Evolutionary conservation across 345 rosid genomes (phyloP).

Genomic region (Pugionium dolabratum): DNA sequence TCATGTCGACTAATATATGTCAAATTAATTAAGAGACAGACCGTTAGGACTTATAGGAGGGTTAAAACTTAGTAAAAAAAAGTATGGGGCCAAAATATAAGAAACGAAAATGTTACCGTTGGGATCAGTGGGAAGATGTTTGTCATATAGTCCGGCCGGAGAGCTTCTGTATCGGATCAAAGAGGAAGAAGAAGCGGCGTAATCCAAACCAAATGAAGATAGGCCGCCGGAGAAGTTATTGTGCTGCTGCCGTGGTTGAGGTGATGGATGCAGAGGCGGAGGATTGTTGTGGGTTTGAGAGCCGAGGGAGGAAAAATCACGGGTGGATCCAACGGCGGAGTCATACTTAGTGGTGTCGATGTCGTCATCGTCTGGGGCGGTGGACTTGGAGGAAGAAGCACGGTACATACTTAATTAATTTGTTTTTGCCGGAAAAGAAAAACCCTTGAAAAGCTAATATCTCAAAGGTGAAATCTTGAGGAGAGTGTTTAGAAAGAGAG

Average conservation of each 20-base stretch:
- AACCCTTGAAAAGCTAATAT: slow-evolving; percentile 29
- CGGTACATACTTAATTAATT: slow-evolving; percentile 39
- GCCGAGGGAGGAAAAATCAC: slow-evolving; percentile 41
- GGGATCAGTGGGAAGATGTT: slow-evolving; percentile 38
- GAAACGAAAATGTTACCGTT: slow-evolving; percentile 31
- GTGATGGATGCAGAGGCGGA: not conserved
- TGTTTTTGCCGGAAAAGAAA: slow-evolving; percentile 5
- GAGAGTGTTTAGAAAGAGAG: slow-evolving; percentile 1
- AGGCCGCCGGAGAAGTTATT: slow-evolving; percentile 53
- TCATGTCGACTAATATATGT: not conserved
- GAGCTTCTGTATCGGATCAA: slow-evolving; percentile 85
- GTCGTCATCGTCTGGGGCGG: slow-evolving; percentile 23
- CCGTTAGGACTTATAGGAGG: not conserved
- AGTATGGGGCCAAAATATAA: not conserved
- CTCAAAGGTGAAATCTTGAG: not conserved
- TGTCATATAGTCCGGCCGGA: slow-evolving; percentile 76
- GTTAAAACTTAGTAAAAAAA: not conserved
- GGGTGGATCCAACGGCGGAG: slow-evolving; percentile 28
- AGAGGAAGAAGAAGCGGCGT: slow-evolving; percentile 45
- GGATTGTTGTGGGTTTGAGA: slow-evolving; percentile 27
- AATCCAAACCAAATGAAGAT: slow-evolving; percentile 49
- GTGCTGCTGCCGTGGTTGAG: slow-evolving; percentile 11
- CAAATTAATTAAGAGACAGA: not conserved
- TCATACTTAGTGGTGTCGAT: slow-evolving; percentile 9
- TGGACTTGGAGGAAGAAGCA: slow-evolving; percentile 35